These are phyloP conservation scores for Debaryomyces singareniensis DNA, from an alignment of 1,139 yeast genomes.

Conservation along the genomic window DNA sequence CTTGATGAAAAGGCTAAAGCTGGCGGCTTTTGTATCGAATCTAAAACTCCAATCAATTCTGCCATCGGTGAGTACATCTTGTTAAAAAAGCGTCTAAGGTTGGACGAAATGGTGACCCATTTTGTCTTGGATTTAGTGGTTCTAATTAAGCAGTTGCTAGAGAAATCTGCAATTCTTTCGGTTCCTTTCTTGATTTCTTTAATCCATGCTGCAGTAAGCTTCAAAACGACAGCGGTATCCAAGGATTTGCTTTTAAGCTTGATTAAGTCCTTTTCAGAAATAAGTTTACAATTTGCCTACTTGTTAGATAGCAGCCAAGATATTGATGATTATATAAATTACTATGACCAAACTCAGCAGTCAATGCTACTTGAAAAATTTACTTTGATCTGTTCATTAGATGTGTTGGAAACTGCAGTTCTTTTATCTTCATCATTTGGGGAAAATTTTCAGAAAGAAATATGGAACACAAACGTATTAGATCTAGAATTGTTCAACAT, in stretches of 20 bases:
- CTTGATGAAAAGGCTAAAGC: slow-evolving; percentile 28
- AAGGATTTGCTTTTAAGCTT: slow-evolving; percentile 19
- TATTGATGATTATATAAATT: slow-evolving; percentile 29
- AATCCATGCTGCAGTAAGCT: slow-evolving; percentile 46
- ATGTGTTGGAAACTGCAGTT: slow-evolving; percentile 42
- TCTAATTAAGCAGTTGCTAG: slow-evolving; percentile 21
- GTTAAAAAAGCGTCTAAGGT: slow-evolving; percentile 31
- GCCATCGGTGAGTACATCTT: slow-evolving; percentile 32
- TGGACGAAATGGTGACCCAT: slow-evolving; percentile 36
- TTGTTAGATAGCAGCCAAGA: slow-evolving; percentile 22
- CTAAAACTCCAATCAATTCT: slow-evolving; percentile 26
- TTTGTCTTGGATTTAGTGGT: slow-evolving; percentile 36
- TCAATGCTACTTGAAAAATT: slow-evolving; percentile 43
- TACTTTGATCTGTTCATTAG: slow-evolving; percentile 45
- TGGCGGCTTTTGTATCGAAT: slow-evolving; percentile 22
- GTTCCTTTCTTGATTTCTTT: slow-evolving; percentile 53
- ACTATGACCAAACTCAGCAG: slow-evolving; percentile 34
- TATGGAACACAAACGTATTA: slow-evolving; percentile 21
- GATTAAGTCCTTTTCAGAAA: slow-evolving; percentile 12
- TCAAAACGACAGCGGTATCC: slow-evolving; percentile 52
- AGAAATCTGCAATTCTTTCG: slow-evolving; percentile 22
- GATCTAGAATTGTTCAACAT: slow-evolving; percentile 18
- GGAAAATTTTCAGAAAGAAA: slow-evolving; percentile 10
- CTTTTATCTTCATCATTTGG: slow-evolving; percentile 20
- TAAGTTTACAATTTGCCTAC: slow-evolving; percentile 16